phyloP scores from a whole-genome alignment of 768 basidiomycete genomes.

The Leccinellum albellum region DNA sequence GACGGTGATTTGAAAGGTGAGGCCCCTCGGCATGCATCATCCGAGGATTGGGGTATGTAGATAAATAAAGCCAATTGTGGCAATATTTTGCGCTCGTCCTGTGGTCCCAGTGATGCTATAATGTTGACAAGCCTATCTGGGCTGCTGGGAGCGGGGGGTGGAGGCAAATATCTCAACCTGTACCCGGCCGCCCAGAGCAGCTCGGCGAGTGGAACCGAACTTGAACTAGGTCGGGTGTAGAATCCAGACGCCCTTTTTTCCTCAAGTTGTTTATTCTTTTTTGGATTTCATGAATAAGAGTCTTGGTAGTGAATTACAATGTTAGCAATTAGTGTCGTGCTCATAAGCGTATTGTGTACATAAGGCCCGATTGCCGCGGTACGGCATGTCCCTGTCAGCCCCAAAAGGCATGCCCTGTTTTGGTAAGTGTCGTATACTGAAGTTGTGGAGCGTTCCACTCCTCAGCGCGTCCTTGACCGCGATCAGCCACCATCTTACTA shows the following conservation, averaged over 20 bases:
- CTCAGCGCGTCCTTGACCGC: conserved; percentile 3
- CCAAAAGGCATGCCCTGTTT: conserved; percentile 25
- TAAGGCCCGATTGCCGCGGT: conserved; percentile 28
- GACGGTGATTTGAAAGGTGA: conserved; percentile 3
- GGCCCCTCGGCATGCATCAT: neutral
- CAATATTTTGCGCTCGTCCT: neutral
- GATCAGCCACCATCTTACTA: conserved; percentile 14
- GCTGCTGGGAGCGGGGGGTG: conserved; percentile 1
- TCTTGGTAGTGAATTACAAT: neutral
- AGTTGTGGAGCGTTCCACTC: neutral
- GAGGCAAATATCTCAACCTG: neutral
- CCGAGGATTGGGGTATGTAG: conserved; percentile 10
- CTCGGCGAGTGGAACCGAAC: neutral
- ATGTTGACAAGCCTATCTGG: neutral
- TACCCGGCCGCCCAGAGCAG: neutral
- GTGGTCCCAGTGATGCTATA: neutral
- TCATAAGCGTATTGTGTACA: conserved; percentile 17
- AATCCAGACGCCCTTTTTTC: neutral
- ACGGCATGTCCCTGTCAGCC: conserved; percentile 25
- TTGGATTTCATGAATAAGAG: neutral
- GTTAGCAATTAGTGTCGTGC: conserved; percentile 5
- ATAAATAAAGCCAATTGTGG: conserved; percentile 11
- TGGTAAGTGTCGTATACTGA: conserved; percentile 17
- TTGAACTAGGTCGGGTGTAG: neutral
- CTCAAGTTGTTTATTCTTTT: neutral